Conservation (phyloP, 1,139 yeast genomes). For the Scheffersomyces segobiensis region DNA sequence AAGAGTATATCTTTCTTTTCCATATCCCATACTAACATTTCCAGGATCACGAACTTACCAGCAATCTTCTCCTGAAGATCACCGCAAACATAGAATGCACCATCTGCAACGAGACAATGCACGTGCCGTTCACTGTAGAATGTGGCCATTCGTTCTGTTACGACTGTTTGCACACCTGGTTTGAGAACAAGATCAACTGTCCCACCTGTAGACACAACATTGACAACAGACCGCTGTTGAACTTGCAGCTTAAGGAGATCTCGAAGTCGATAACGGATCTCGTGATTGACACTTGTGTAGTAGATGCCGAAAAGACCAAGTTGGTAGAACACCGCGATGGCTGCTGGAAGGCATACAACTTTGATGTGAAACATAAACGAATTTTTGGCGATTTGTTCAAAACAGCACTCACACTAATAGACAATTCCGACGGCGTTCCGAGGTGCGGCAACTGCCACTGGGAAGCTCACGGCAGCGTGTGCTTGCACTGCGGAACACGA, state of each 20-base stretch:
- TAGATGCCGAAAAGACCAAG: constrained; percentile 18
- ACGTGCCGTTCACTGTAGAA: constrained; percentile 39
- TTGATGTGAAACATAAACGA: constrained; percentile 33
- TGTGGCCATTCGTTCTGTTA: constrained; percentile 52
- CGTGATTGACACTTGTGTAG: constrained; percentile 25
- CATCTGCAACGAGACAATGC: constrained; percentile 47
- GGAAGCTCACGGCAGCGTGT: constrained; percentile 65
- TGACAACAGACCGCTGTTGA: constrained; percentile 43
- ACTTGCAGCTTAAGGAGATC: constrained; percentile 43
- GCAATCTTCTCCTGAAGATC: constrained; percentile 23
- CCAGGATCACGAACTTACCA: constrained; percentile 17
- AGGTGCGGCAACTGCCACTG: constrained; percentile 81
- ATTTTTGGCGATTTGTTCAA: constrained; percentile 54
- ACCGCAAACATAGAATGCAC: constrained; percentile 37
- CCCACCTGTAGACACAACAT: constrained; percentile 55
- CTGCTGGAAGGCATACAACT: constrained; percentile 32
- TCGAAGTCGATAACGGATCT: constrained; percentile 30
- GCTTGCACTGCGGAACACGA: constrained; percentile 55
- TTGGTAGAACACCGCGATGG: constrained; percentile 23
- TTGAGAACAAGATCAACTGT: constrained; percentile 48
- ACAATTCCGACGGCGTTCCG: constrained; percentile 73
- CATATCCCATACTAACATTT: background rate
- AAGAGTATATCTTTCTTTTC: background rate
- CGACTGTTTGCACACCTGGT: constrained; percentile 54
- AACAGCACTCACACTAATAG: constrained; percentile 52